Evolutionary conservation across 2,329 filamentous ascomycete genomes (phyloP).

Genomic region (Botryotinia calthae): DNA sequence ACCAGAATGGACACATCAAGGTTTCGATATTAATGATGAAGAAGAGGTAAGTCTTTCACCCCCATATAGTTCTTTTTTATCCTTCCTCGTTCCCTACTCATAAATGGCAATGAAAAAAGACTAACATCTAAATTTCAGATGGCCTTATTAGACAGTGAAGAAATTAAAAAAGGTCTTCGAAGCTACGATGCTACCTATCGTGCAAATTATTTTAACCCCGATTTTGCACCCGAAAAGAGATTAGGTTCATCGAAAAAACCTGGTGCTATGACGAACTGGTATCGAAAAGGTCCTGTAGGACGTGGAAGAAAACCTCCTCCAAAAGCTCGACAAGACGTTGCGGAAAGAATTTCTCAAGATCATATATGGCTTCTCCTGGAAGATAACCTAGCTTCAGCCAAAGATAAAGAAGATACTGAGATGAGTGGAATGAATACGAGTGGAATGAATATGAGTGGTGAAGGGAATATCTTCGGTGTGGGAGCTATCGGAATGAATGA

Average conservation of each 20-base stretch:
- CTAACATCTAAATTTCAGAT: neutral
- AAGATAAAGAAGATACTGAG: neutral
- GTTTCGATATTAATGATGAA: neutral
- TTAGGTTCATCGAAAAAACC: neutral
- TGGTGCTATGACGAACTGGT: slow-evolving; percentile 5
- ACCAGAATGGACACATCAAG: slow-evolving; percentile 1
- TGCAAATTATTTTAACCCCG: neutral
- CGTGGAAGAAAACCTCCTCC: neutral
- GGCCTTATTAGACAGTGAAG: neutral
- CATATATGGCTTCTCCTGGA: neutral
- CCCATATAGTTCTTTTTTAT: neutral
- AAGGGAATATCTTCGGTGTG: neutral
- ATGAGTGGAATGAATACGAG: neutral
- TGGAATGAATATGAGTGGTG: neutral
- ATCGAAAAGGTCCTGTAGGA: slow-evolving; percentile 5
- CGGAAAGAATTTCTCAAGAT: neutral
- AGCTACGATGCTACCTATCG: neutral
- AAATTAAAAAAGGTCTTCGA: neutral
- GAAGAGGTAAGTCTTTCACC: neutral
- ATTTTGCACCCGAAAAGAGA: neutral
- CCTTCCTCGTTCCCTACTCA: neutral
- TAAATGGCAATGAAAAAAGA: neutral
- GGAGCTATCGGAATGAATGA: neutral
- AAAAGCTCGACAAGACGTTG: neutral
- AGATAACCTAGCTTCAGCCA: too few relatives aligned